A percentile compares a stretch with the other conserved stretches of the same genome.
These are phyloP conservation scores for Xylaria sp. DNA, from an alignment of 2,329 filamentous ascomycete species.

Conservation along the genomic window DNA sequence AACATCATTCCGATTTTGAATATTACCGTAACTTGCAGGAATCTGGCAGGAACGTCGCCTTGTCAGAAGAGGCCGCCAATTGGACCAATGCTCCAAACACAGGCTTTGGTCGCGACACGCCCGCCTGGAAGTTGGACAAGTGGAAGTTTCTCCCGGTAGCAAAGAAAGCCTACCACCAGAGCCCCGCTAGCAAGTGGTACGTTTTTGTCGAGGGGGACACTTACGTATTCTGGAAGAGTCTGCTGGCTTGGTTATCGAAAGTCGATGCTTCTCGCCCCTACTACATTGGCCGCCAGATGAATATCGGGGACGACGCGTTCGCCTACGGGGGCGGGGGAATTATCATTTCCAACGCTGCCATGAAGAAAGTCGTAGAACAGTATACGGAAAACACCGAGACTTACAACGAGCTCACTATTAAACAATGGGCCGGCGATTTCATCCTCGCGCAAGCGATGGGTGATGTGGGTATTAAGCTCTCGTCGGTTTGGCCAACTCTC, in stretches of 20 bases:
- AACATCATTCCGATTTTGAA: conserved; percentile 31
- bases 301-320: conserved; percentile 15
- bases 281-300: conserved; percentile 36
- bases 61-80: conserved; percentile 7
- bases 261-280: conserved; percentile 27
- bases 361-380: conserved; percentile 28
- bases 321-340: conserved; percentile 35
- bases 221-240: conserved; percentile 30
- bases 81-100: conserved; percentile 32
- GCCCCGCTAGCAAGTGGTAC: conserved; percentile 30
- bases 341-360: conserved; percentile 33
- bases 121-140: conserved; percentile 35
- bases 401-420: conserved; percentile 30
- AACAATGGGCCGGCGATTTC: conserved; percentile 33
- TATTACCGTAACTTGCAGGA: conserved; percentile 33
- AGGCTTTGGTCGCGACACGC: conserved; percentile 28
- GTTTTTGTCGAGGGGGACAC: conserved; percentile 35
- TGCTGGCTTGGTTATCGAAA: conserved; percentile 23
- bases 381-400: not conserved
- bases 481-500: conserved; percentile 28
- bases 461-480: conserved; percentile 25
- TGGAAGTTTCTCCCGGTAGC: conserved; percentile 34
- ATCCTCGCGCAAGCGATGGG: conserved; percentile 29
- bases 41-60: not conserved
- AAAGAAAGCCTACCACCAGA: conserved; percentile 28